Evolutionary conservation across 1,284 basidiomycete species (phyloP), one percentile per base, ranked within the genome.

Genomic region (Farysia itapuensis): DNA sequence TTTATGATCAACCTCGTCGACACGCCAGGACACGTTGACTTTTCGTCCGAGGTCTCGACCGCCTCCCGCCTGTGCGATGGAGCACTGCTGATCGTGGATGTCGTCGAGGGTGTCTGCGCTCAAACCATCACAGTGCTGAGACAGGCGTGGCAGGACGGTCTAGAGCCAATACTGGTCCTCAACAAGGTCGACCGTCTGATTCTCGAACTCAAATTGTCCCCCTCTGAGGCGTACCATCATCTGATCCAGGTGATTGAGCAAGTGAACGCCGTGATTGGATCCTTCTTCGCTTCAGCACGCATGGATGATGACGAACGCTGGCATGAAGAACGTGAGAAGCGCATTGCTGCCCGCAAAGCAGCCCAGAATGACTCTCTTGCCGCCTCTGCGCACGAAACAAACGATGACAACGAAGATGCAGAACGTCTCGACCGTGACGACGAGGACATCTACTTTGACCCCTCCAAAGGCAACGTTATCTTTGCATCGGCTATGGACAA

Each of bases 11-110:
- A 97, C 77, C 87, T 98, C 81, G 94, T 98, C 67, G 95, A 99
- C 78, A 98, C 95, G 0, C 95, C 95, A 3, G 95, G 95, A 3
- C 95, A 99, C 79, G 93, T 98, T 31, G 95, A 98, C 79, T 99
- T 99, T 67, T 94, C 92, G 0, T 90, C 86, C 46, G 95, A 98
- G 75, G 95, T 98, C 0, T 96, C 93, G 0, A 90, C 90, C 1
- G 92, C 94, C 9, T 89, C 90, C 8, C 82, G 94, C 34, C 77
- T 99, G 21, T 96, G 92, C 70, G 95, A 98, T 75, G 95, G 95
- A 19, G 91, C 93, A 5, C 81, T 99, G 6, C 88, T 98, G 22
- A 81, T 99, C n/a, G 90, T 99, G 3, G 95, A 99, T 77, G 92
- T 90, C 1, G 91, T 97, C 4, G 95, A 98, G 80, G 95, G 95